Conservation (phyloP, 2,329 filamentous ascomycete species). For the Lasiodiplodia citricola region DNA sequence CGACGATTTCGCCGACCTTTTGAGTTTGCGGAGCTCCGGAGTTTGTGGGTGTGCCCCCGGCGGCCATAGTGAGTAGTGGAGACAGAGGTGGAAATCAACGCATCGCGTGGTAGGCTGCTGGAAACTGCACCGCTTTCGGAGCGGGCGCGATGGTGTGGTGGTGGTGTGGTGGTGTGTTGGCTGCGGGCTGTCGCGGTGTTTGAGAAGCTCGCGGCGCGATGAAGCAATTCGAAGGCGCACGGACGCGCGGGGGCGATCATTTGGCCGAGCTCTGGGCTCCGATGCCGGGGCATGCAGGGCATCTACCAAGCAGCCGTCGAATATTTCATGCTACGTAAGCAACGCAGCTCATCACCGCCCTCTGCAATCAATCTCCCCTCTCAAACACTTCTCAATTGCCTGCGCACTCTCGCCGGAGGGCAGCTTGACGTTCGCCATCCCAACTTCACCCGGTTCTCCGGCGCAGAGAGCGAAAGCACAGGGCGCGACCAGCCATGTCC, state of each 20-base stretch:
- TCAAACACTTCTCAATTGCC: background rate
- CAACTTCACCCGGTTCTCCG: slow-evolving; percentile 22
- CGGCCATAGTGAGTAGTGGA: slow-evolving; percentile 35
- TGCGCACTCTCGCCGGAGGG: slow-evolving; percentile 23
- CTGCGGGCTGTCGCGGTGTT: background rate
- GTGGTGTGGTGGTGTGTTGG: slow-evolving; percentile 4
- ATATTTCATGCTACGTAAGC: slow-evolving; percentile 23
- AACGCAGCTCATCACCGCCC: background rate
- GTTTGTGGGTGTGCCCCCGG: slow-evolving; percentile 38
- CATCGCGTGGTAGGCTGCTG: slow-evolving; percentile 14
- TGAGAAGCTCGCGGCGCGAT: background rate
- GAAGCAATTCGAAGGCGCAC: slow-evolving; percentile 8
- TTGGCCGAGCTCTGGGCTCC: background rate
- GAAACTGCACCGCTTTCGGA: background rate
- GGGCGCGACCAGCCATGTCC: slow-evolving; percentile 44
- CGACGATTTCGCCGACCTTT: slow-evolving; percentile 78
- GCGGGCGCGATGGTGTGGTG: background rate
- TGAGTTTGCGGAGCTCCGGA: slow-evolving; percentile 46
- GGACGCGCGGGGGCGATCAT: background rate
- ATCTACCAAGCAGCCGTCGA: background rate
- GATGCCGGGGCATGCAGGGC: slow-evolving; percentile 19
- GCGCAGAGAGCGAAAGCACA: slow-evolving; percentile 18
- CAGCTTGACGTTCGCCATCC: slow-evolving; percentile 17
- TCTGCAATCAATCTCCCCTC: background rate
- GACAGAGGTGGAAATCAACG: background rate